Evolutionary conservation across 306 rosid genomes (phyloP).

Genomic region (Arachis stenosperma): DNA sequence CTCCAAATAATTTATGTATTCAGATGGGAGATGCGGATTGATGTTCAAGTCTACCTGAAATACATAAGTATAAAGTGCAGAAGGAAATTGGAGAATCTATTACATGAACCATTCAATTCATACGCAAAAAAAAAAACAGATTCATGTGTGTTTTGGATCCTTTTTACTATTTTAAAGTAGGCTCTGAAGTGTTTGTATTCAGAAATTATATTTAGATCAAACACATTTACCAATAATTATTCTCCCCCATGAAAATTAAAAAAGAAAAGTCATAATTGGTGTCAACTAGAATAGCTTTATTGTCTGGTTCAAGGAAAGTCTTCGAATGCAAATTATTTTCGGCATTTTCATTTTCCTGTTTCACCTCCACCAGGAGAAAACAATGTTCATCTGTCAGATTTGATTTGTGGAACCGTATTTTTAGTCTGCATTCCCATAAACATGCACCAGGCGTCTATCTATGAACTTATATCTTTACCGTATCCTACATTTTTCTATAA

Average conservation of each 20-base stretch:
- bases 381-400: slow-evolving; percentile 9
- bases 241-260: not conserved
- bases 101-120: not conserved
- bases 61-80: slow-evolving; percentile 21
- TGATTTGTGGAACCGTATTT: not conserved
- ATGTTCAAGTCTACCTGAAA: slow-evolving; percentile 75
- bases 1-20: slow-evolving; percentile 86
- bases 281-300: not conserved
- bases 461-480: slow-evolving; percentile 5
- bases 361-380: slow-evolving; percentile 36
- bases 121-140: not conserved
- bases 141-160: not conserved
- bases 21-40: slow-evolving; percentile 86
- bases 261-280: not conserved
- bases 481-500: not conserved
- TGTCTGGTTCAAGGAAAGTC: slow-evolving; percentile 24
- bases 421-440: slow-evolving; percentile 1
- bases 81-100: slow-evolving; percentile 16
- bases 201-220: not conserved
- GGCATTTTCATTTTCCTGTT: slow-evolving; percentile 17
- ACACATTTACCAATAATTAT: not conserved
- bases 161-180: not conserved
- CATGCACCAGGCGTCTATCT: slow-evolving; percentile 19
- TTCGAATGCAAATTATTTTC: slow-evolving; percentile 26
- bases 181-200: slow-evolving; percentile 11